Evolutionary conservation across 2,329 filamentous ascomycete genomes (phyloP), one percentile per base, ranked within the genome.

Genomic region (Aspergillus pseudotamarii): DNA sequence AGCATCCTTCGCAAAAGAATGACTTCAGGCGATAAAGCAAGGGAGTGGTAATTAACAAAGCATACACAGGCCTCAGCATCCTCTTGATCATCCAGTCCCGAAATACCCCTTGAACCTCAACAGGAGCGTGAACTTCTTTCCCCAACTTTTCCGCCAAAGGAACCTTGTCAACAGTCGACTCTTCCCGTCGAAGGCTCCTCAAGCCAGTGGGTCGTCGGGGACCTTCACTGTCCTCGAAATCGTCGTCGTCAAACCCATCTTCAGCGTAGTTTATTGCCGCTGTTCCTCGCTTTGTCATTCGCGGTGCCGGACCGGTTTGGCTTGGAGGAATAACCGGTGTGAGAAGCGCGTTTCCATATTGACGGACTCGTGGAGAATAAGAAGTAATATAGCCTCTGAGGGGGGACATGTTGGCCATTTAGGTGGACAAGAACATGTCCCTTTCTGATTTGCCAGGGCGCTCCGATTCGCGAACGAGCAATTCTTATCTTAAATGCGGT

Each of bases 251-350:
- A 74, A 90, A 96, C 54, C 94, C 94, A 76, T 98, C 94, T 76
- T 99, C 95, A 28, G 95, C 94, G 75, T 99, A 99, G 81, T 97
- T 99, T 80, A 98, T 95, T 67, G 94, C 92, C 38, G 92, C 95
- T 2, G 95, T 98, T 62, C 95, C 95, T 79, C 95, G 91, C 83
- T 99, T 98, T 10, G 95, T 98, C n/a, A 92, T 96, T 75, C 94
- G 88, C 71, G 92, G 86, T 64, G 86, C 82, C 45, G 90, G 87
- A 28, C 88, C 89, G 62, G 84, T 83, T 69, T 89, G 85, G 66
- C 88, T 89, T 60, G 86, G 86, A 66, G 91, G 91, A 65, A 94
- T 86, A 66, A 95, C 89, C 41, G 94, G 94, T 28, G 92, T 92
- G 65, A 97, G 87, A 60, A 98, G 88, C 43, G 94, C 92, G 82